These are phyloP conservation scores for Botrytis fragariae DNA, from an alignment of 2,329 filamentous ascomycete species.

Conservation along the genomic window DNA sequence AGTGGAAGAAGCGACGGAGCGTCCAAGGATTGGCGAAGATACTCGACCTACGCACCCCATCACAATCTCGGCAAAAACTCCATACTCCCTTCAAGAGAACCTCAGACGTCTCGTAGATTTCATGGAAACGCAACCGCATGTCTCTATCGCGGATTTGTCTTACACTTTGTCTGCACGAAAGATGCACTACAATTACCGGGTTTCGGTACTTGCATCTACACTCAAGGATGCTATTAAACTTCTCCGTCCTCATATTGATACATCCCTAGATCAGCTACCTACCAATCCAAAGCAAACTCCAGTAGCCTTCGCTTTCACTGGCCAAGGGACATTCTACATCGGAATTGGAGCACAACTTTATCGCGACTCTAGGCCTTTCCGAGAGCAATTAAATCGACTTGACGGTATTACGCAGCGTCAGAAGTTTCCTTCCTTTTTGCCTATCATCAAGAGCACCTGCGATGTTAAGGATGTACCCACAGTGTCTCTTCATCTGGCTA, in stretches of 20 bases:
- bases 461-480: background rate
- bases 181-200: constrained; percentile 57
- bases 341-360: constrained; percentile 1
- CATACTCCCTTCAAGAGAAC: constrained; percentile 30
- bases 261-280: constrained; percentile 40
- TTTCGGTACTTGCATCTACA: constrained; percentile 37
- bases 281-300: constrained; percentile 40
- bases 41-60: constrained; percentile 46
- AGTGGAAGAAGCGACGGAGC: constrained; percentile 35
- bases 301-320: constrained; percentile 24
- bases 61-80: constrained; percentile 48
- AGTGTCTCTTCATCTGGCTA: background rate
- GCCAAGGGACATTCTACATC: background rate
- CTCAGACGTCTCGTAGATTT: constrained; percentile 27
- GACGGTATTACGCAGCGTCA: constrained; percentile 27
- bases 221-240: background rate
- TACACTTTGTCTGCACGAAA: constrained; percentile 45
- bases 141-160: constrained; percentile 31
- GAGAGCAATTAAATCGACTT: background rate
- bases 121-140: constrained; percentile 29
- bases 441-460: constrained; percentile 40
- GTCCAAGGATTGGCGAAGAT: constrained; percentile 38
- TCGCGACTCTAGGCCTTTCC: background rate
- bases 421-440: constrained; percentile 33
- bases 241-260: constrained; percentile 23